A percentile compares a stretch with the other conserved stretches of the same genome.
These are phyloP conservation scores for Eimeria acervulina DNA, from an alignment of 169 alveolate species.

Conservation along the genomic window DNA sequence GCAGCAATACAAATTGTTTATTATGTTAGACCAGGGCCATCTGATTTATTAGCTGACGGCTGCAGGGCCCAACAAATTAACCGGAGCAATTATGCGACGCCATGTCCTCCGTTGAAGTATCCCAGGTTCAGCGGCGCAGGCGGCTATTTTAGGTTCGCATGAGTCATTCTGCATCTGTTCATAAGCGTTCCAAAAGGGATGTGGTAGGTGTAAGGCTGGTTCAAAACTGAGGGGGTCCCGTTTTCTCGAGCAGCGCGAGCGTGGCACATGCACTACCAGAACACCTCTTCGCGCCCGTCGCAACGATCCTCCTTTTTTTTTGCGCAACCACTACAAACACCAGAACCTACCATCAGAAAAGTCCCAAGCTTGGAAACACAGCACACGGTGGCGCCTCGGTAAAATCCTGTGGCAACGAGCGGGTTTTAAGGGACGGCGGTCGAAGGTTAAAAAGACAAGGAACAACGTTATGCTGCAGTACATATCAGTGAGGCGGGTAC, in stretches of 20 bases:
- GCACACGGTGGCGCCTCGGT: conserved; percentile 1
- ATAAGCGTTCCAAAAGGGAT: conserved; percentile 26
- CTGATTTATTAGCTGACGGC: neutral
- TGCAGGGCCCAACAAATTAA: conserved; percentile 21
- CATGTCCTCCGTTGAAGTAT: neutral
- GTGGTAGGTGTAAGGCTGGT: conserved; percentile 32
- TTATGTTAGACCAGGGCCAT: neutral
- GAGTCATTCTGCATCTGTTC: neutral
- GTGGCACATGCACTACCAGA: conserved; percentile 3
- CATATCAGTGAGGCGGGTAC: neutral
- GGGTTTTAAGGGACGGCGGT: conserved; percentile 15
- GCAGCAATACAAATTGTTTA: neutral
- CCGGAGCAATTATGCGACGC: conserved; percentile 49
- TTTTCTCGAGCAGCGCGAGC: neutral
- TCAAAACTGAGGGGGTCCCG: conserved; percentile 35
- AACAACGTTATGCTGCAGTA: conserved; percentile 33
- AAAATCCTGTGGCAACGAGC: neutral
- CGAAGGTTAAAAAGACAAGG: neutral
- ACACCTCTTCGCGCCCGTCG: neutral
- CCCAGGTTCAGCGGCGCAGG: neutral
- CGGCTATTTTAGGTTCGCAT: conserved; percentile 3
- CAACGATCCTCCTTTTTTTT: neutral
- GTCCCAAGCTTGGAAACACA: neutral
- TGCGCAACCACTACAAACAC: neutral
- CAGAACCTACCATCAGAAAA: neutral